Conservation (phyloP, 2,329 filamentous ascomycete species). For the Aspergillus neoniger region DNA sequence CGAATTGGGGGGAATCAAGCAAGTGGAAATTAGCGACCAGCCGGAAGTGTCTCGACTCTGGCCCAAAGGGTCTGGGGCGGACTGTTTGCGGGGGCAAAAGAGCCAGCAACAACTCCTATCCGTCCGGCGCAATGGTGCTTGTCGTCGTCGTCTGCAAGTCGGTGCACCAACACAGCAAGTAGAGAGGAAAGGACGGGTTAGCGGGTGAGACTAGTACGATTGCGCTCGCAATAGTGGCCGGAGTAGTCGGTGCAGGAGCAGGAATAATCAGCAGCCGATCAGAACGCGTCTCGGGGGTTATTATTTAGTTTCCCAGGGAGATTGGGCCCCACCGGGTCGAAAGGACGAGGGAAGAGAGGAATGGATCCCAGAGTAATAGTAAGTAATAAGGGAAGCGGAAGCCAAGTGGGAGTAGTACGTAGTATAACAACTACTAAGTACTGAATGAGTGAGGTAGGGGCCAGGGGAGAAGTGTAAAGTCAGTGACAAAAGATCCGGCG, state of each 20-base stretch:
- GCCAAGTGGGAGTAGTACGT: neutral
- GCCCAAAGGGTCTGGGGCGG: constrained; percentile 23
- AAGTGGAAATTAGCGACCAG: constrained; percentile 9
- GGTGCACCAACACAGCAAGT: no score
- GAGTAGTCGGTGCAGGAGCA: constrained; percentile 3
- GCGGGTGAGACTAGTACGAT: constrained; percentile 5
- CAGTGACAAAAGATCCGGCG: no score
- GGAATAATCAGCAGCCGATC: constrained; percentile 18
- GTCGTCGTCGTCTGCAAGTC: neutral
- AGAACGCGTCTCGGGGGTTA: constrained; percentile 12
- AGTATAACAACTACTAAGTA: neutral
- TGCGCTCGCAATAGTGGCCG: constrained; percentile 1
- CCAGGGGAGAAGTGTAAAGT: neutral
- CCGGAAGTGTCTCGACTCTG: constrained; percentile 1
- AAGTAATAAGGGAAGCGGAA: neutral
- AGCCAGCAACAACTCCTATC: neutral
- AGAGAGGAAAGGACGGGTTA: neutral
- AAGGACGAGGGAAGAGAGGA: neutral
- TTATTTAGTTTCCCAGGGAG: constrained; percentile 8
- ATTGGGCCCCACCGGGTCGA: constrained; percentile 12
- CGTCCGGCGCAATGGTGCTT: neutral
- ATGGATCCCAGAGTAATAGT: no score
- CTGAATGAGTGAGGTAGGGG: neutral
- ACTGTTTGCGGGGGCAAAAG: constrained; percentile 32
- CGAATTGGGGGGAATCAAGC: constrained; percentile 23